Evolutionary conservation across 176 grass and related monocot species (phyloP), one percentile per base, ranked within the genome.

Genomic region (Juncus inflexus): DNA sequence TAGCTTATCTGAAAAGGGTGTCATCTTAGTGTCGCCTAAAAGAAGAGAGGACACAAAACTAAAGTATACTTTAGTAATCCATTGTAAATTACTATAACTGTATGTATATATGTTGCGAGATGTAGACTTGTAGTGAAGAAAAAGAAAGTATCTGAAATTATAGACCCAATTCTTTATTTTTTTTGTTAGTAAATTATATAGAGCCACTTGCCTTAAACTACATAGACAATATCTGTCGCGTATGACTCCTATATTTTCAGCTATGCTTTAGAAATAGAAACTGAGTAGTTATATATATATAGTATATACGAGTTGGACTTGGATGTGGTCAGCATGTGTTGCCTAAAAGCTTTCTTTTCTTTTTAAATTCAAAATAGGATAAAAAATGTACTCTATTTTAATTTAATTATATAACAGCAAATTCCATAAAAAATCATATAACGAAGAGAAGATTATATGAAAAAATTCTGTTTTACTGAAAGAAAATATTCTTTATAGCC

Each of bases 1-100:
- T 70, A 70, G 66, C 66, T 70, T 70, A 70, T 70, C 38, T 57
- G 35, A 70, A 70, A 70, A 70, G 67, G 67, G 37, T 42, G 53
- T 45, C 43, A 47, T 9, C 43, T 6, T 6, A 47, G 43, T 12
- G 67, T 58, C 28, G 42, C 54, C 54, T 70, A 59, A 70, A 42
- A 70, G 9, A 59, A 59, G 50, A 58, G 67, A 70, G 14, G 42
- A 16, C 7, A 70, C 4, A 70, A 70, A 51, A 58, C 55, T 8
- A 15, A 4, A 58, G 53, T 70, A 70, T 57, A 58, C 42, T 58
- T 42, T 53, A 55, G 65, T 47, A 28, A 28, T 28, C 19, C 19
- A 28, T 28, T 28, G 19, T 28, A 28, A 28, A 28, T 28, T 28
- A 28, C 19, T 13, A 55, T 51, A 28, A 12, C 28, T 66, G 3